Base-by-base conservation (phyloP, 139 green algal species). In the Chloropicon primus region DNA sequence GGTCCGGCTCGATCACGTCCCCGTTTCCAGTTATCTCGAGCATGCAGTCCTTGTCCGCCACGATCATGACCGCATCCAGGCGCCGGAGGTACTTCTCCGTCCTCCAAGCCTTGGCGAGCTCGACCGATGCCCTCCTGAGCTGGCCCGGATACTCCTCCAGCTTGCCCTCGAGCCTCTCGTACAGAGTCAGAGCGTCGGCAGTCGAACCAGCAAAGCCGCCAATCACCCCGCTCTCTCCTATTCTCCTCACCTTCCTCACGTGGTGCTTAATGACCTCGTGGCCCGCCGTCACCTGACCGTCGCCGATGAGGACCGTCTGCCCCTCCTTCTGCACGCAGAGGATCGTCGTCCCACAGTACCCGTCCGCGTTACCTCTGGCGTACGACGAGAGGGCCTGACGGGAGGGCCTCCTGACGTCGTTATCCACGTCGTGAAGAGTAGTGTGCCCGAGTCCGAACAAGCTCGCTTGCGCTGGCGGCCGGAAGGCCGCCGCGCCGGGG, bases 51-150 rank as follows among this genome's bases (percentile, higher is more conserved):
- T 76, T 78, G 80, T 97, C 93, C 2, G 92, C 92, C 10, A 97
- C 92, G 1, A 97, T 81, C 80, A 97, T 87, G 1, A 85, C 73
- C 1, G 91, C 90, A 78, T 97, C 91, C 24, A 98, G 85, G 41
- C 86, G 83, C 2, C 93, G 78, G 25, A 98, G 80, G 23, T 89
- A 96, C 80, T 97, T 97, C 87, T 98, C 94, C 27, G 90, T 92
- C 0, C 94, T 83, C 94, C 94, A 98, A 62, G 85, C 84, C 80
- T 98, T 98, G 26, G 92, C 92, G 24, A 98, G 81, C 82, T 98
- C 93, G 25, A 98, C 93, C 1, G 90, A 88, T 17, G 90, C 87
- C 3, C 93, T 78, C 27, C 88, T 92, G 72, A 97, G 81, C 79
- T 96, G 91, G 25, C 87, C 92, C 76, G 90, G 86, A 82, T 97